Evolutionary conservation across 2,329 filamentous ascomycete genomes (phyloP), one percentile per base, ranked within the genome.

Genomic region (Aureobasidium zeae): DNA sequence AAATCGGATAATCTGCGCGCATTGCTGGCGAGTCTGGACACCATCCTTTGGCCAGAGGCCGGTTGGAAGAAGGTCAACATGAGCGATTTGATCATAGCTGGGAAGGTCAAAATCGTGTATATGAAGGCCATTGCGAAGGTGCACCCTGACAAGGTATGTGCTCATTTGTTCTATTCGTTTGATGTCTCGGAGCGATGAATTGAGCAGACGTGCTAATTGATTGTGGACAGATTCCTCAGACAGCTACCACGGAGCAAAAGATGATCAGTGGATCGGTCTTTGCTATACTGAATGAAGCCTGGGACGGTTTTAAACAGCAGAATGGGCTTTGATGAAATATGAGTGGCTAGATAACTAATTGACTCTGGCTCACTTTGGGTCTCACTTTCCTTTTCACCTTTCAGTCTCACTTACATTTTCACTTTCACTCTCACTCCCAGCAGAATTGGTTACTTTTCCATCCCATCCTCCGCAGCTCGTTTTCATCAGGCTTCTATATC

Each of bases 51-150:
- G 91, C 80, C 86, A 51, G 81, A 81, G 30, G 86, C 86, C 50
- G 87, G 86, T 3, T 98, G 91, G 91, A 95, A 94, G 70, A 94
- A 93, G 69, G 81, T 96, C 45, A 87, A 86, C 22, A 78, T 98
- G 77, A 82, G 88, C 51, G 91, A 98, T 67, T 64, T 98, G 53
- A 83, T 98, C 41, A 76, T 94, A 73, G 80, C 87, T 24, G 87
- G 85, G 53, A 94, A 89, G 71, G 91, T 96, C 62, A 98, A 98
- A 76, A 82, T 98, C 51, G 73, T 84, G 48, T 98, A 98, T 61
- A 96, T 98, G 91, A 95, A 94, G 75, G 91, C 89, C 5, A 96
- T 98, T 73, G 86, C 82, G 9, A 96, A 95, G 72, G 91, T 91
- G 54, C 91, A 98, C 72, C 91, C 91, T 48, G 91, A 98, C 63